phyloP scores from a whole-genome alignment of 2,329 filamentous ascomycete species.

The Pseudocercospora fijiensis region DNA sequence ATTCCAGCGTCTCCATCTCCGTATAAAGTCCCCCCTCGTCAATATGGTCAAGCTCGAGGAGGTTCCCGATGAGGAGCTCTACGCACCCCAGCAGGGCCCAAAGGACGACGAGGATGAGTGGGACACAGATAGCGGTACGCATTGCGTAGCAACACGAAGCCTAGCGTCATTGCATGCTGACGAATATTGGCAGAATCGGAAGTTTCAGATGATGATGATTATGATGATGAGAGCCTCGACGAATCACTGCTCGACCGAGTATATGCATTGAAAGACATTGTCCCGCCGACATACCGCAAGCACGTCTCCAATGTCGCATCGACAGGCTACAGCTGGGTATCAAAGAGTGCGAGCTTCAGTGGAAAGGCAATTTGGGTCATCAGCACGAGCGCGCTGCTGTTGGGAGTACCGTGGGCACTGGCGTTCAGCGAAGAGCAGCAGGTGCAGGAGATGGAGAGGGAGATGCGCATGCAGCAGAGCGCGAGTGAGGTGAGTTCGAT shows the following conservation, averaged over 20 bases:
- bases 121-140: constrained; percentile 86
- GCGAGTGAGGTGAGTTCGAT: constrained; percentile 67
- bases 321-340: constrained; percentile 58
- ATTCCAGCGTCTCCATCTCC: no score
- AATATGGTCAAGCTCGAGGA: constrained; percentile 95
- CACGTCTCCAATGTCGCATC: constrained; percentile 44
- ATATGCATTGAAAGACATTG: constrained; percentile 46
- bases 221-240: constrained; percentile 61
- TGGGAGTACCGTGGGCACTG: constrained; percentile 90
- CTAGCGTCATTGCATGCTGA: constrained; percentile 10
- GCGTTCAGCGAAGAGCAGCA: constrained; percentile 96
- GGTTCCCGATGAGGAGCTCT: constrained; percentile 94
- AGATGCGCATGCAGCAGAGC: constrained; percentile 92
- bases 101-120: constrained; percentile 72
- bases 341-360: constrained; percentile 64
- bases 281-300: constrained; percentile 48
- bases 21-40: constrained; percentile 27
- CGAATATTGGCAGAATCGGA: constrained; percentile 63
- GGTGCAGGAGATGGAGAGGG: constrained; percentile 94
- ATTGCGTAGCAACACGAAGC: neutral
- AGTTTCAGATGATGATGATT: constrained; percentile 67
- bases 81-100: constrained; percentile 65
- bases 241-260: constrained; percentile 46
- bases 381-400: constrained; percentile 80
- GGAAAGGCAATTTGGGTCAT: constrained; percentile 90